These are phyloP conservation scores for Podochytrium sp. DNA, from an alignment of 192 early-diverging fungal species.

Conservation along the genomic window DNA sequence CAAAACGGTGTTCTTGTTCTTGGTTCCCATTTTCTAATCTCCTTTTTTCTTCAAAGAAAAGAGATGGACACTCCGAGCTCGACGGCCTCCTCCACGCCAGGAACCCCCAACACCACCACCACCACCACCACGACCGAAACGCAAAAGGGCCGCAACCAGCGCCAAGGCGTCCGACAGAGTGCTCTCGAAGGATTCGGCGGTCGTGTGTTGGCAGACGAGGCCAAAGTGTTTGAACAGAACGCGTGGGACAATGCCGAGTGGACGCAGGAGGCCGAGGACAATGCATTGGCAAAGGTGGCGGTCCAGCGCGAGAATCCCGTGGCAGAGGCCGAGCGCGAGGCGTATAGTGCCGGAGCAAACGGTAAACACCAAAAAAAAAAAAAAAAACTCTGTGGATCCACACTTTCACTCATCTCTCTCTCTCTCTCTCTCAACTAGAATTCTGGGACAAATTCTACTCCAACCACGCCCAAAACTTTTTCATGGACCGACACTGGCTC, in stretches of 20 bases:
- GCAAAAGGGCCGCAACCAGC: background rate
- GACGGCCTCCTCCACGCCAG: too few species aligned
- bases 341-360: constrained; percentile 20
- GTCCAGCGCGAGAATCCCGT: constrained; percentile 76
- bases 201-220: constrained; percentile 62
- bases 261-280: constrained; percentile 79
- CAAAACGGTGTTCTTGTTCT: too few species aligned
- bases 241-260: constrained; percentile 98
- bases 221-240: constrained; percentile 85
- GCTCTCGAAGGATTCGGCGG: constrained; percentile 27
- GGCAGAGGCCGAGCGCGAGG: constrained; percentile 47
- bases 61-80: too few species aligned
- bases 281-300: constrained; percentile 76
- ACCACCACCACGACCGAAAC: background rate
- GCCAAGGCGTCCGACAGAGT: constrained; percentile 10
- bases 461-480: constrained; percentile 60
- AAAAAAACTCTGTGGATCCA: background rate
- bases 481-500: constrained; percentile 69
- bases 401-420: constrained; percentile 83
- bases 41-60: too few species aligned
- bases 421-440: constrained; percentile 33
- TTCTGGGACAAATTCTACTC: constrained; percentile 67
- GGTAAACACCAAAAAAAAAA: background rate
- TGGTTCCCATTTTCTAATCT: too few species aligned
- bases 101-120: background rate